Evolutionary conservation across 2,329 filamentous ascomycete genomes (phyloP).

Genomic region (Epichloe scottii): DNA sequence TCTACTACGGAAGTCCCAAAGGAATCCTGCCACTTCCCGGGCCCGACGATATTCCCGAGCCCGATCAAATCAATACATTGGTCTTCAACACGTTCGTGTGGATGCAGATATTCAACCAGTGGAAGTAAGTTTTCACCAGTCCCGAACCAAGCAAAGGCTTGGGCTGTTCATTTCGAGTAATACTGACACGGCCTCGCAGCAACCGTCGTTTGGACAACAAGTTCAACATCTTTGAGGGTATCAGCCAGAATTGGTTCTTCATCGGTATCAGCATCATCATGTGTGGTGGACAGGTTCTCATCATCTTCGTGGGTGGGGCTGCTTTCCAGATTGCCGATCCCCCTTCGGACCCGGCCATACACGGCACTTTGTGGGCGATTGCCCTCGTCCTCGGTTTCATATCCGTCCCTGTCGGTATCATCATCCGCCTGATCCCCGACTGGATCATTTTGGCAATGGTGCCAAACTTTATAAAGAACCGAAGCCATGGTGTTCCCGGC

Average conservation of each 20-base stretch:
- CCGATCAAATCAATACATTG: conserved; percentile 55
- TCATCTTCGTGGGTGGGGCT: conserved; percentile 71
- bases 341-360: conserved; percentile 38
- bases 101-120: conserved; percentile 99
- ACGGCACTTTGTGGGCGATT: conserved; percentile 62
- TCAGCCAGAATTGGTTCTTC: conserved; percentile 80
- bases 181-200: conserved; percentile 23
- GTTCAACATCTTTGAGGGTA: conserved; percentile 90
- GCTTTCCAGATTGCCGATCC: conserved; percentile 59
- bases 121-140: conserved; percentile 53
- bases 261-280: conserved; percentile 74
- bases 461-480: conserved; percentile 38
- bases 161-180: background rate
- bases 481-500: conserved; percentile 33
- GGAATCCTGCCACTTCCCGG: conserved; percentile 29
- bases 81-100: conserved; percentile 98
- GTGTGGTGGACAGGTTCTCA: conserved; percentile 79
- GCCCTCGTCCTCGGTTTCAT: conserved; percentile 72
- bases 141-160: background rate
- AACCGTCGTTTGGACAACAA: conserved; percentile 89
- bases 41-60: conserved; percentile 26
- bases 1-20: conserved; percentile 60
- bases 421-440: conserved; percentile 77
- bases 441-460: conserved; percentile 42
- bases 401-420: conserved; percentile 73